A percentile compares a stretch with the other conserved stretches of the same genome.
Evolutionary conservation across 768 basidiomycete genomes (phyloP).

Genomic region (Bullera alba): DNA sequence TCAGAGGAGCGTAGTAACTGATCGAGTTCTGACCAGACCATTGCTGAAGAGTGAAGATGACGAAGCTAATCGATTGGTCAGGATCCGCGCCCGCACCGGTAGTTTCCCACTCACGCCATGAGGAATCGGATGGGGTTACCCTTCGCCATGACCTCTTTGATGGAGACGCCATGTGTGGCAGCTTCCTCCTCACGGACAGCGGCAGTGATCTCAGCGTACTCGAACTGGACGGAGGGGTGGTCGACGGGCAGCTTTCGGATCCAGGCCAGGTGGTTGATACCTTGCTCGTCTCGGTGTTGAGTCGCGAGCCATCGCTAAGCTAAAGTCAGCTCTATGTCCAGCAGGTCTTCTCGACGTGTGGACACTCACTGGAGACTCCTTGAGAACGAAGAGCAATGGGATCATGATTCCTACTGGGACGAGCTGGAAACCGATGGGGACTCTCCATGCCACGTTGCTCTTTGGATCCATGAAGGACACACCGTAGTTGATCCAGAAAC

Average conservation of each 20-base stretch:
- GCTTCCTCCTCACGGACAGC: constrained; percentile 67
- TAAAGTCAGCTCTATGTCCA: no score
- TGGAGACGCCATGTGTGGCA: constrained; percentile 61
- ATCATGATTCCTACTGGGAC: constrained; percentile 47
- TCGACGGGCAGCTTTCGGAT: constrained; percentile 44
- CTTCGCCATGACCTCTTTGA: constrained; percentile 69
- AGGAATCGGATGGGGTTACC: constrained; percentile 76
- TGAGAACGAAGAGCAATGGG: constrained; percentile 27
- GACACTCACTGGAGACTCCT: constrained; percentile 32
- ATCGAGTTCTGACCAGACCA: constrained; percentile 65
- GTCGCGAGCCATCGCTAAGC: constrained; percentile 47
- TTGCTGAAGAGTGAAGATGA: constrained; percentile 63
- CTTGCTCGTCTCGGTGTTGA: constrained; percentile 43
- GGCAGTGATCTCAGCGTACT: constrained; percentile 64
- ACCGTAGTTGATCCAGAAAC: constrained; percentile 46
- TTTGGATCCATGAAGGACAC: constrained; percentile 16
- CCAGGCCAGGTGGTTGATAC: constrained; percentile 52
- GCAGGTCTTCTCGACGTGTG: neutral
- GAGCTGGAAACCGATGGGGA: constrained; percentile 43
- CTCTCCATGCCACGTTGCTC: constrained; percentile 22
- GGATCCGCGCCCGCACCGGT: constrained; percentile 57
- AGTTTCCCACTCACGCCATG: constrained; percentile 59
- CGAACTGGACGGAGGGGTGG: constrained; percentile 43
- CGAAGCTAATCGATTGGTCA: constrained; percentile 36
- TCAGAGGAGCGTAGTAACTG: constrained; percentile 46